A percentile compares a stretch with the other conserved stretches of the same genome.
These are phyloP conservation scores for Pseudovirgaria hyperparasitica DNA, from an alignment of 2,329 filamentous ascomycete genomes.

Conservation along the genomic window DNA sequence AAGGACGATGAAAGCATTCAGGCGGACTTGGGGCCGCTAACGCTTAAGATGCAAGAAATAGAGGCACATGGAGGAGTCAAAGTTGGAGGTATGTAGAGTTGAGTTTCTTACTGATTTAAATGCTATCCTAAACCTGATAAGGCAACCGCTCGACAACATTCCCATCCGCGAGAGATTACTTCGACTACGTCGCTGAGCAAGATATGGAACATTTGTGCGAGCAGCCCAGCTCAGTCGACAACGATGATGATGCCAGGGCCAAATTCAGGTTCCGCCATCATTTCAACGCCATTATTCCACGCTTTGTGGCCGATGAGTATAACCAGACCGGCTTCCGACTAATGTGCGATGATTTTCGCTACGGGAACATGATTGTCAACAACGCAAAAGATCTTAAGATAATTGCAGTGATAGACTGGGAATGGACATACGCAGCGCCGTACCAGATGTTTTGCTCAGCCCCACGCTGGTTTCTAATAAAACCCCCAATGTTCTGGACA, in stretches of 20 bases:
- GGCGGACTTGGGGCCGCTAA: constrained; percentile 3
- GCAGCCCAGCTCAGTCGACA: constrained; percentile 10
- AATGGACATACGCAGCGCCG: constrained; percentile 12
- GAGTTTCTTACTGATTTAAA: neutral
- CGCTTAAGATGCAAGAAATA: constrained; percentile 6
- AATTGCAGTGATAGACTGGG: constrained; percentile 11
- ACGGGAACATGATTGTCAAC: constrained; percentile 11
- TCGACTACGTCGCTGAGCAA: constrained; percentile 8
- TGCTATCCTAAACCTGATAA: constrained; percentile 2
- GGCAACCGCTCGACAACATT: constrained; percentile 4
- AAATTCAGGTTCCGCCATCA: constrained; percentile 9
- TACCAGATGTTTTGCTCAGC: constrained; percentile 9
- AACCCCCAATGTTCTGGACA: constrained; percentile 3
- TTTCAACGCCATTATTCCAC: constrained; percentile 5
- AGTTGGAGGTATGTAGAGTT: constrained; percentile 4
- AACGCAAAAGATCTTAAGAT: constrained; percentile 9
- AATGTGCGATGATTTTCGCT: constrained; percentile 11
- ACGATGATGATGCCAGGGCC: constrained; percentile 9
- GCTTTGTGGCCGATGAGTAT: constrained; percentile 2
- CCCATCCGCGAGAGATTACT: constrained; percentile 8
- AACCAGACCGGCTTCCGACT: constrained; percentile 6
- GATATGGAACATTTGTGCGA: constrained; percentile 9
- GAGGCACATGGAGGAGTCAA: constrained; percentile 5
- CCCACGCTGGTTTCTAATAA: constrained; percentile 6
- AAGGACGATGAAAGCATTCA: constrained; percentile 4